Conservation (phyloP, 179 eudicot genomes). For the Nepenthes alata region DNA sequence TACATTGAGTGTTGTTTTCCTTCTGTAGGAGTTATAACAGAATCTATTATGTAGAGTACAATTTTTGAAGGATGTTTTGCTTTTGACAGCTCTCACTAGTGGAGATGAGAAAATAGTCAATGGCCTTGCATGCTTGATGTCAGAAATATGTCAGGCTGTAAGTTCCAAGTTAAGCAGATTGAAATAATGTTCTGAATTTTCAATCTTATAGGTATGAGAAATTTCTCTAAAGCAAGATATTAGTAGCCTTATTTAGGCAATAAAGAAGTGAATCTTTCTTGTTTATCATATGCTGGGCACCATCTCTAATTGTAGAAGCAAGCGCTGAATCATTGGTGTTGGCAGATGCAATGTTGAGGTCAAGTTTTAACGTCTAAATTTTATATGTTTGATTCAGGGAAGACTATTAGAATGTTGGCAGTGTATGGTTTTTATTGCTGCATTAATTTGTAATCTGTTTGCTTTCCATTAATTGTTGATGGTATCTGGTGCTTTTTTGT, state of each 20-base stretch:
- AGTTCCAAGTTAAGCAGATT: constrained; percentile 21
- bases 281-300: constrained; percentile 39
- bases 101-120: constrained; percentile 75
- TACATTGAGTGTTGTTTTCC: constrained; percentile 5
- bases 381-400: background rate
- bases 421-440: too few species aligned
- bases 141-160: constrained; percentile 99
- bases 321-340: constrained; percentile 66
- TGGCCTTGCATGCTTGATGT: constrained; percentile 90
- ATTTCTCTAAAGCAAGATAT: background rate
- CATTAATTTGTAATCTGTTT: too few species aligned
- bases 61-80: constrained; percentile 75
- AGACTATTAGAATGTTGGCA: background rate
- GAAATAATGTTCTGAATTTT: background rate
- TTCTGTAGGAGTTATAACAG: constrained; percentile 71
- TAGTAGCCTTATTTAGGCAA: too few species aligned
- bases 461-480: too few species aligned
- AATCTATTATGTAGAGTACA: constrained; percentile 64
- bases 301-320: constrained; percentile 71
- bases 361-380: constrained; percentile 8
- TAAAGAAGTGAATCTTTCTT: too few species aligned
- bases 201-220: background rate
- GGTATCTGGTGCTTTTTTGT: too few species aligned
- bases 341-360: constrained; percentile 85
- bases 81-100: constrained; percentile 66